Percentiles rank a stretch among this genome's conserved stretches.
phyloP scores from a whole-genome alignment of 768 basidiomycete species.

The Pulveroboletus sp. region DNA sequence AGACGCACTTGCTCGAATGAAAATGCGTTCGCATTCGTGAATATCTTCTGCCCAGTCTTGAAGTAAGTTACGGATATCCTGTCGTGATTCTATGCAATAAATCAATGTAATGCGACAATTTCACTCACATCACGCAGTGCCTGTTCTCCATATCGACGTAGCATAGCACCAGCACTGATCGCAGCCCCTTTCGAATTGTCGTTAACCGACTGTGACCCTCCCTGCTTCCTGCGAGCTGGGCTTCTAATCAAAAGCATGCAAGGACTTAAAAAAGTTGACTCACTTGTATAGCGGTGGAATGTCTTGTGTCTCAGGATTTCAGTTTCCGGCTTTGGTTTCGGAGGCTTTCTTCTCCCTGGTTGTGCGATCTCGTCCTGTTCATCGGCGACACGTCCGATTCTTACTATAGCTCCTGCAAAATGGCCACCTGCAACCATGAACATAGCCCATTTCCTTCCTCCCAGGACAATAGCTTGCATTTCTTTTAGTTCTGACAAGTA shows the following conservation, averaged over 20 bases:
- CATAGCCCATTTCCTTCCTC: constrained; percentile 82
- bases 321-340: constrained; percentile 67
- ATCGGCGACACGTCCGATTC: constrained; percentile 53
- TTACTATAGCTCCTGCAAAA: constrained; percentile 88
- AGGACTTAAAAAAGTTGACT: constrained; percentile 28
- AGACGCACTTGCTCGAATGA: constrained; percentile 82
- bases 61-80: constrained; percentile 88
- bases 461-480: constrained; percentile 53
- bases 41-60: constrained; percentile 87
- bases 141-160: constrained; percentile 94
- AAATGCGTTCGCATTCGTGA: constrained; percentile 80
- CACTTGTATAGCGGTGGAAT: constrained; percentile 97
- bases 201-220: constrained; percentile 87
- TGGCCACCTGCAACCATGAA: constrained; percentile 98
- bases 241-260: constrained; percentile 6
- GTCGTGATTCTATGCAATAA: background rate
- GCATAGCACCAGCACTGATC: constrained; percentile 87
- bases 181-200: constrained; percentile 93
- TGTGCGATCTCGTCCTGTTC: constrained; percentile 37
- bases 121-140: constrained; percentile 75
- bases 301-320: constrained; percentile 90
- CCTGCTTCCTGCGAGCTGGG: constrained; percentile 92
- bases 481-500: constrained; percentile 59
- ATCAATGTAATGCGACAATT: background rate
- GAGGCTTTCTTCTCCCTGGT: constrained; percentile 50